Evolutionary conservation across 2,329 filamentous ascomycete genomes (phyloP).

Genomic region (Niveomyces coronatus): DNA sequence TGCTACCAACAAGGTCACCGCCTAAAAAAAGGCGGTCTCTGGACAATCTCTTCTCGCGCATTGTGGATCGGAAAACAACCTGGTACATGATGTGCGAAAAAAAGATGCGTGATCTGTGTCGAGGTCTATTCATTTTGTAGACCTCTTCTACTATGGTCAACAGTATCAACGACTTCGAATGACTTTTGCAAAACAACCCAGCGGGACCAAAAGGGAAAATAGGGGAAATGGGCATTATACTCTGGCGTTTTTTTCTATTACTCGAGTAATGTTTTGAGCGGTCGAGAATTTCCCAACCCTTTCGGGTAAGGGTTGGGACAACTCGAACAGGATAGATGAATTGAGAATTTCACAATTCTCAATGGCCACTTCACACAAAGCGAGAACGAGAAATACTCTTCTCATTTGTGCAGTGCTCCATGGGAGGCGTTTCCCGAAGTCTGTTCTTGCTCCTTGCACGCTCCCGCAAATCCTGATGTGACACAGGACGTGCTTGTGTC

Average conservation of each 20-base stretch:
- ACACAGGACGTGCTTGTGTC: constrained; percentile 9
- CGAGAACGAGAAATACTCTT: too few species aligned
- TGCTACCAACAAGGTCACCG: constrained; percentile 59
- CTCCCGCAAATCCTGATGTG: constrained; percentile 7
- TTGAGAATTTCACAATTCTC: constrained; percentile 39
- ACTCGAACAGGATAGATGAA: constrained; percentile 26
- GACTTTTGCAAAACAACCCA: constrained; percentile 11
- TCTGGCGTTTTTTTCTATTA: constrained; percentile 24
- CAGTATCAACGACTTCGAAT: too few species aligned
- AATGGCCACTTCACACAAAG: constrained; percentile 73
- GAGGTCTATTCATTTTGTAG: too few species aligned
- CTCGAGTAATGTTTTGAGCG: constrained; percentile 15
- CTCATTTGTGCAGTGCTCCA: constrained; percentile 57
- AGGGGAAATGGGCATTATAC: constrained; percentile 26
- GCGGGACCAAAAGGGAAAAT: constrained; percentile 12
- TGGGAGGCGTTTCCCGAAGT: constrained; percentile 67
- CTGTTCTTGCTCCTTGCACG: constrained; percentile 17
- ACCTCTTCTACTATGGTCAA: too few species aligned
- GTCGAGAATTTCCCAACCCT: not conserved
- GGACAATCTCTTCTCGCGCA: too few species aligned
- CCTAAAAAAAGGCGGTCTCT: constrained; percentile 28
- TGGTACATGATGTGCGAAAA: too few species aligned
- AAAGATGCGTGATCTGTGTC: too few species aligned
- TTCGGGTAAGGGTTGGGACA: not conserved
- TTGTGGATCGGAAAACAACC: too few species aligned